phyloP scores from a whole-genome alignment of 495 filamentous ascomycete genomes.

The Xylaria curta region DNA sequence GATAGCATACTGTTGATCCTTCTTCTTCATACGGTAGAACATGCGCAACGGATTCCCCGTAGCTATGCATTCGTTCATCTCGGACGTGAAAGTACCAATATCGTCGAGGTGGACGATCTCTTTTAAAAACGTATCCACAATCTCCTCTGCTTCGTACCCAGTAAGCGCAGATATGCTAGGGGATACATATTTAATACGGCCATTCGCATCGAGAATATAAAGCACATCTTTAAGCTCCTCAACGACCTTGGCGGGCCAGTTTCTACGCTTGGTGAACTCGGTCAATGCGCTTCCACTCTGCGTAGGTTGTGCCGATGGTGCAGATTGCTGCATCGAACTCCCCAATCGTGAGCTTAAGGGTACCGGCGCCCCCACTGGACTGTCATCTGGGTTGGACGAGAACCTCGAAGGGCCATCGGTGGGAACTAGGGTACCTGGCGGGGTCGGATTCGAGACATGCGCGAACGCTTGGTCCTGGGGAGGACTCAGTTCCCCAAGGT shows the following conservation, averaged over 20 bases:
- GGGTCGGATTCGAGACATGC: slow-evolving; percentile 29
- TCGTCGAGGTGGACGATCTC: slow-evolving; percentile 92
- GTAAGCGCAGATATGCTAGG: slow-evolving; percentile 80
- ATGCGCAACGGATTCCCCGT: slow-evolving; percentile 77
- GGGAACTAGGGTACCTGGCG: slow-evolving; percentile 33
- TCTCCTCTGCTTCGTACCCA: slow-evolving; percentile 71
- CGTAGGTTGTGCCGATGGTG: slow-evolving; percentile 51
- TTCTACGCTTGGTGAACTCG: slow-evolving; percentile 82
- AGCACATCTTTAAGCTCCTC: slow-evolving; percentile 90
- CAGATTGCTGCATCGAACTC: slow-evolving; percentile 19
- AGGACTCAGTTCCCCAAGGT: slow-evolving; percentile 31
- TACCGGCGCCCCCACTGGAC: slow-evolving; percentile 51
- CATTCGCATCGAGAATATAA: slow-evolving; percentile 84
- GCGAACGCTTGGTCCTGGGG: slow-evolving; percentile 31
- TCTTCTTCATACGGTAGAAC: slow-evolving; percentile 86
- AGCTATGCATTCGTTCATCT: slow-evolving; percentile 93
- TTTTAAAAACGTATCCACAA: slow-evolving; percentile 75
- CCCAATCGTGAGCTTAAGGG: slow-evolving; percentile 30
- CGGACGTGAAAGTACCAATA: slow-evolving; percentile 79
- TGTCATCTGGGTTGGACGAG: slow-evolving; percentile 35
- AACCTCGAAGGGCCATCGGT: slow-evolving; percentile 34
- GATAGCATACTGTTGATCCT: slow-evolving; percentile 74
- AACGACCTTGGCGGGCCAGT: slow-evolving; percentile 88
- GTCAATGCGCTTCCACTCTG: slow-evolving; percentile 70
- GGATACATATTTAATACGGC: slow-evolving; percentile 82